These are phyloP conservation scores for Beta corolliflora DNA, from an alignment of 179 eudicot species.

Conservation along the genomic window DNA sequence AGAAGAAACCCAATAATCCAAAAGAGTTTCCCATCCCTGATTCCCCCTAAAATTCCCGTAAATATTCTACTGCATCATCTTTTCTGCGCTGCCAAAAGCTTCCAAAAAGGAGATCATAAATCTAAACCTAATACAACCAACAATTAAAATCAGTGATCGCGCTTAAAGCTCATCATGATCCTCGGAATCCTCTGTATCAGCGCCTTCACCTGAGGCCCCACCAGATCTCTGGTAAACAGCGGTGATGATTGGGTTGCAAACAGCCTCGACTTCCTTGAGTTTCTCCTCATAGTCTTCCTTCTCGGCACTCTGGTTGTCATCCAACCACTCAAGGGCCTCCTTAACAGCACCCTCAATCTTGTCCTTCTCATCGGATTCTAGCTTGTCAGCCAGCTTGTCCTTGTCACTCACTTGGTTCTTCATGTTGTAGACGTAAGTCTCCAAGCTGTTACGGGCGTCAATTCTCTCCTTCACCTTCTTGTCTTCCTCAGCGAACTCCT, in stretches of 20 bases:
- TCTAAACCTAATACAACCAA: constrained; percentile 28
- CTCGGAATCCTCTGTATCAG: constrained; percentile 34
- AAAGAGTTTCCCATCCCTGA: constrained; percentile 7
- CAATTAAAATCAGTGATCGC: not conserved
- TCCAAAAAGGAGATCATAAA: constrained; percentile 19
- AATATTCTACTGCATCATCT: constrained; percentile 27
- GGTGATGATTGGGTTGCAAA: constrained; percentile 44
- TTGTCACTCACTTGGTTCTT: constrained; percentile 56
- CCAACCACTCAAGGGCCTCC: constrained; percentile 51
- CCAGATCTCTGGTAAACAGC: constrained; percentile 50
- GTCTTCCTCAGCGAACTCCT: constrained; percentile 72
- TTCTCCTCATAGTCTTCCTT: constrained; percentile 49
- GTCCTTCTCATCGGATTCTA: constrained; percentile 57
- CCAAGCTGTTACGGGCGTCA: constrained; percentile 62
- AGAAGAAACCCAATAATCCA: constrained; percentile 9
- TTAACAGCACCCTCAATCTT: constrained; percentile 48
- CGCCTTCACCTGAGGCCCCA: constrained; percentile 35
- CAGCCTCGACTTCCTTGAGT: constrained; percentile 50
- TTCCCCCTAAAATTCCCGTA: constrained; percentile 10
- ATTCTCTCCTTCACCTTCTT: constrained; percentile 60
- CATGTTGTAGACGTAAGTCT: constrained; percentile 66
- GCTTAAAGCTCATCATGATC: constrained; percentile 40
- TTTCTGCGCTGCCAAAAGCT: constrained; percentile 5
- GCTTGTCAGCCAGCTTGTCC: constrained; percentile 64
- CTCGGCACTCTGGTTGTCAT: constrained; percentile 44